A percentile compares a stretch with the other conserved stretches of the same genome.
Evolutionary conservation across 345 rosid genomes (phyloP).

Genomic region (Eutrema japonicum): DNA sequence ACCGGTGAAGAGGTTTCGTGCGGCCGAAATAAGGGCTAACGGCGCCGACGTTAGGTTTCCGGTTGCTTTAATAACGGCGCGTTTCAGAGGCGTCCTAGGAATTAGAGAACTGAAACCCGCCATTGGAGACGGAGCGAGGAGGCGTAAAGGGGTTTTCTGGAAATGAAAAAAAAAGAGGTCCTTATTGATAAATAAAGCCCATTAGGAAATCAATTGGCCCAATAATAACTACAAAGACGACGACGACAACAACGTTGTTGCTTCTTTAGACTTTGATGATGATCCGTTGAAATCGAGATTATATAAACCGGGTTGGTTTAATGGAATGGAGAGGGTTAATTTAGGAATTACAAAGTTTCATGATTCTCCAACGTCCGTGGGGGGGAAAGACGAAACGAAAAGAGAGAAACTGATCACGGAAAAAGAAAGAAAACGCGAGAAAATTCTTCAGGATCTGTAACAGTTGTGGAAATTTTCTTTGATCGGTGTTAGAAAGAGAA

Average conservation of each 20-base stretch:
- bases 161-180: too few relatives aligned
- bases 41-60: constrained; percentile 8
- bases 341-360: constrained; percentile 15
- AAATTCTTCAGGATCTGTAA: neutral
- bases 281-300: constrained; percentile 12
- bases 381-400: constrained; percentile 38
- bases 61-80: constrained; percentile 11
- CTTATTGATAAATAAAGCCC: neutral
- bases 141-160: constrained; percentile 21
- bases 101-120: constrained; percentile 42
- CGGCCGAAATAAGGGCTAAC: neutral
- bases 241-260: neutral
- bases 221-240: neutral
- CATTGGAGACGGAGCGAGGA: constrained; percentile 24
- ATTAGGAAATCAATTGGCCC: constrained; percentile 15
- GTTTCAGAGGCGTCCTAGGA: constrained; percentile 23
- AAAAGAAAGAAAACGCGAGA: neutral
- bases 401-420: constrained; percentile 17
- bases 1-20: constrained; percentile 17
- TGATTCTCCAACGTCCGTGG: constrained; percentile 42
- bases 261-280: neutral
- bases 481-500: neutral
- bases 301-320: constrained; percentile 33
- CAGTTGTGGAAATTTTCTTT: neutral
- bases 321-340: constrained; percentile 10